These are phyloP conservation scores for Lepidium aucheri DNA, from an alignment of 345 rosid species.

Conservation along the genomic window DNA sequence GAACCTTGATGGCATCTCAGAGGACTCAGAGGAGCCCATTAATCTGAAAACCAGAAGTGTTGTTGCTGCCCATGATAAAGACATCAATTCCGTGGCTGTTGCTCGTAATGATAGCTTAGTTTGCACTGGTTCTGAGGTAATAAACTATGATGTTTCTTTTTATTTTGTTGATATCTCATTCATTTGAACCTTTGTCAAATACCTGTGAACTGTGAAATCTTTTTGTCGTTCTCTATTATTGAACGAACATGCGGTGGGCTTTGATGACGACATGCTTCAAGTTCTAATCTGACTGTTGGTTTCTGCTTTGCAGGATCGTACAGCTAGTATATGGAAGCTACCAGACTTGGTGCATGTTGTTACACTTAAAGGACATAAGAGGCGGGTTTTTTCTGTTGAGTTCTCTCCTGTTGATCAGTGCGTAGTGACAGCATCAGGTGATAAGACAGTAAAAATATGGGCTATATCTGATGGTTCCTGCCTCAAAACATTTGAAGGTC, in stretches of 20 bases:
- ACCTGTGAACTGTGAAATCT: background rate
- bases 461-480: slow-evolving; percentile 87
- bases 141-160: slow-evolving; percentile 13
- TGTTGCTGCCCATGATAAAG: slow-evolving; percentile 90
- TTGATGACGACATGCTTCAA: background rate
- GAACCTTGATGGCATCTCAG: slow-evolving; percentile 64
- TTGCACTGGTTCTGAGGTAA: slow-evolving; percentile 93
- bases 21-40: slow-evolving; percentile 46
- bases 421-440: slow-evolving; percentile 92
- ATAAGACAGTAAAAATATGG: slow-evolving; percentile 90
- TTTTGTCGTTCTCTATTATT: background rate
- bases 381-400: slow-evolving; percentile 95
- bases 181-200: background rate
- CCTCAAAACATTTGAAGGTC: slow-evolving; percentile 96
- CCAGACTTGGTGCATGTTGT: slow-evolving; percentile 82
- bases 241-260: background rate
- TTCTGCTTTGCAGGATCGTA: slow-evolving; percentile 61
- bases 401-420: slow-evolving; percentile 96
- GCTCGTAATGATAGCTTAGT: slow-evolving; percentile 86
- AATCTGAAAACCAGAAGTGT: slow-evolving; percentile 81
- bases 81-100: slow-evolving; percentile 81
- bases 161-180: background rate
- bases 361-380: slow-evolving; percentile 77
- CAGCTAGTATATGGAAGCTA: slow-evolving; percentile 89
- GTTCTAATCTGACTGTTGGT: slow-evolving; percentile 1